phyloP scores from a whole-genome alignment of 129 eudicot genomes.

The Escallonia rubra region DNA sequence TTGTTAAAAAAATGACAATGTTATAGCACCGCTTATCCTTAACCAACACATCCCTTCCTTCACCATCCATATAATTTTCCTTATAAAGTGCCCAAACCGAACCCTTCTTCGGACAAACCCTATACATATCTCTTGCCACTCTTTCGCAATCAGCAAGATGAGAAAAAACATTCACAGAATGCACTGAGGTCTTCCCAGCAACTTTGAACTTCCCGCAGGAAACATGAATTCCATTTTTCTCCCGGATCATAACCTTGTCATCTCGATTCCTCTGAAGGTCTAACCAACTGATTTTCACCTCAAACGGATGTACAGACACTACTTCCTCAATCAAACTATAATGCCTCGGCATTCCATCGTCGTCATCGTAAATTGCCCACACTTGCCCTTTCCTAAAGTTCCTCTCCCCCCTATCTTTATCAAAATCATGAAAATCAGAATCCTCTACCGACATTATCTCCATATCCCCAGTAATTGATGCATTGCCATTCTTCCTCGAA shows the following conservation, averaged over 20 bases:
- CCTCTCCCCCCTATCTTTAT: conserved; percentile 65
- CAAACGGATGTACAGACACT: conserved; percentile 62
- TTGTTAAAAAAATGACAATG: conserved; percentile 63
- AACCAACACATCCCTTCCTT: conserved; percentile 17
- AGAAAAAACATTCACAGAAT: conserved; percentile 61
- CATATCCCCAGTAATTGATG: conserved; percentile 17
- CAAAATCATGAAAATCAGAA: conserved; percentile 86
- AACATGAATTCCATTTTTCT: conserved; percentile 41
- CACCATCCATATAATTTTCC: conserved; percentile 26
- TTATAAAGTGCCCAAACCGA: conserved; percentile 84
- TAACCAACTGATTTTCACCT: conserved; percentile 69
- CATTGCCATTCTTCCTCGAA: conserved; percentile 1
- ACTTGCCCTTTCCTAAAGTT: conserved; percentile 82
- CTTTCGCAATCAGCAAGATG: conserved; percentile 71
- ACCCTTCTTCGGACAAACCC: conserved; percentile 83
- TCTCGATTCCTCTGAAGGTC: conserved; percentile 52
- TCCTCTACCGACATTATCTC: conserved; percentile 70
- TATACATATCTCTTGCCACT: conserved; percentile 72
- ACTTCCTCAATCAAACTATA: conserved; percentile 76
- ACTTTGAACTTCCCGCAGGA: conserved; percentile 84
- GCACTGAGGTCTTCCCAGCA: conserved; percentile 38
- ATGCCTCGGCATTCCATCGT: conserved; percentile 90
- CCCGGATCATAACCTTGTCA: conserved; percentile 26
- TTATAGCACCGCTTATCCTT: conserved; percentile 39
- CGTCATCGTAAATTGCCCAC: conserved; percentile 83